Evolutionary conservation across 129 eudicot genomes (phyloP).

Genomic region (Helichrysum umbraculigerum): DNA sequence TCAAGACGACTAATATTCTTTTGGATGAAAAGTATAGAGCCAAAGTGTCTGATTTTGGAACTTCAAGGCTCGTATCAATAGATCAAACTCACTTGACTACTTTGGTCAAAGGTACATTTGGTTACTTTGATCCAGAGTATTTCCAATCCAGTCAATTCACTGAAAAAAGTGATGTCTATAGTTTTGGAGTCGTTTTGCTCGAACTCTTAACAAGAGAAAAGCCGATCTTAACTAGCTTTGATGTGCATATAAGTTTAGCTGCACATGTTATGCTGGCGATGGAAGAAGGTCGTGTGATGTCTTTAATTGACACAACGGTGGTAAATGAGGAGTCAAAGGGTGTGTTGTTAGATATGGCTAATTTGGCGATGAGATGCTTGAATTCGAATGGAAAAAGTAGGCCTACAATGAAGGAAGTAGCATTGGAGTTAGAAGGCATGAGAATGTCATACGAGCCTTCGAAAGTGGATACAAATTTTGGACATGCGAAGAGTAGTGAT

Average conservation of each 20-base stretch:
- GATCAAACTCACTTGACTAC: constrained; percentile 31
- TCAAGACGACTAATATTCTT: constrained; percentile 31
- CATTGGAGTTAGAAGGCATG: constrained; percentile 1
- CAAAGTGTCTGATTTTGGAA: constrained; percentile 31
- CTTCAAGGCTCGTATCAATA: constrained; percentile 18
- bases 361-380: constrained; percentile 24
- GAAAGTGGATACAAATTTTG: background rate
- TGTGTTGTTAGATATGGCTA: constrained; percentile 12
- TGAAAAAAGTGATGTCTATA: constrained; percentile 19
- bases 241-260: constrained; percentile 20
- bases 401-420: constrained; percentile 13
- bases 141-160: constrained; percentile 23
- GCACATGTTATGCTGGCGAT: constrained; percentile 16
- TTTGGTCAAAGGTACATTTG: constrained; percentile 24
- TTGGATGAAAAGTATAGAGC: constrained; percentile 26
- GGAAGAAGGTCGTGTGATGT: constrained; percentile 27
- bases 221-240: constrained; percentile 17
- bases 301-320: constrained; percentile 9
- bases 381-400: constrained; percentile 14
- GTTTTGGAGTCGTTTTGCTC: constrained; percentile 26
- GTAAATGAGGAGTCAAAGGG: constrained; percentile 11
- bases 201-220: constrained; percentile 30
- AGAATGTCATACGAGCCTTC: background rate
- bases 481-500: background rate
- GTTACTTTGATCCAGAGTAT: constrained; percentile 27